Percentiles rank a stretch among this genome's conserved stretches.
Evolutionary conservation across 768 basidiomycete genomes (phyloP).

Genomic region (Serendipita sp.): DNA sequence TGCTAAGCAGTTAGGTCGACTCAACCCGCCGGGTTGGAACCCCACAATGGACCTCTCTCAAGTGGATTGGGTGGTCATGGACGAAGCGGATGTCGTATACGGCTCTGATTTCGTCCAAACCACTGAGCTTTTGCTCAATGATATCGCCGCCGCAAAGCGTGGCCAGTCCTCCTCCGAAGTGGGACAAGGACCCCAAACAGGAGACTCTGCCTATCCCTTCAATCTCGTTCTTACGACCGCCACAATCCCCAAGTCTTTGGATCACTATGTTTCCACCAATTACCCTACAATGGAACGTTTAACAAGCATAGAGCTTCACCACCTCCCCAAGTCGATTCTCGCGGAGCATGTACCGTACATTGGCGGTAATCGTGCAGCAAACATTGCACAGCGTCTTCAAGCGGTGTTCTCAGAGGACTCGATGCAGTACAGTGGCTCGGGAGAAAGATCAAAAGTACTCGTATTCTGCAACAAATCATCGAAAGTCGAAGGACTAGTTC

Average conservation of each 20-base stretch:
- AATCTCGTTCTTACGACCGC: constrained; percentile 71
- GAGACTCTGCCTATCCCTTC: constrained; percentile 40
- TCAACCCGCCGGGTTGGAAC: constrained; percentile 14
- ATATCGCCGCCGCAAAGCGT: constrained; percentile 44
- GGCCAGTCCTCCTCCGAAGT: constrained; percentile 27
- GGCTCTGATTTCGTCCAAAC: constrained; percentile 71
- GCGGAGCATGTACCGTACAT: constrained; percentile 64
- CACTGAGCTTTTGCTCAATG: constrained; percentile 53
- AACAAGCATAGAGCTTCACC: constrained; percentile 63
- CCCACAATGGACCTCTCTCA: constrained; percentile 48
- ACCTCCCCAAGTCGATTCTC: constrained; percentile 50
- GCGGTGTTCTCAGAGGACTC: constrained; percentile 47
- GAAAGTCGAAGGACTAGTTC: constrained; percentile 47
- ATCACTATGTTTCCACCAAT: constrained; percentile 13
- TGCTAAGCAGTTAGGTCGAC: constrained; percentile 26
- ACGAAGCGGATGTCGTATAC: constrained; percentile 83
- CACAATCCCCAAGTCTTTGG: constrained; percentile 59
- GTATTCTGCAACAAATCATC: constrained; percentile 70
- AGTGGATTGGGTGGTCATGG: constrained; percentile 80
- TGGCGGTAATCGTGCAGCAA: constrained; percentile 65
- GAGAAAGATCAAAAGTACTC: constrained; percentile 47
- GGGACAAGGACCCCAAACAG: not conserved
- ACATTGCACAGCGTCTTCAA: constrained; percentile 60
- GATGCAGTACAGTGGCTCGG: constrained; percentile 28
- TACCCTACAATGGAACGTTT: constrained; percentile 25